Evolutionary conservation across 768 basidiomycete species (phyloP).

Genomic region (Termitomyces sp.): DNA sequence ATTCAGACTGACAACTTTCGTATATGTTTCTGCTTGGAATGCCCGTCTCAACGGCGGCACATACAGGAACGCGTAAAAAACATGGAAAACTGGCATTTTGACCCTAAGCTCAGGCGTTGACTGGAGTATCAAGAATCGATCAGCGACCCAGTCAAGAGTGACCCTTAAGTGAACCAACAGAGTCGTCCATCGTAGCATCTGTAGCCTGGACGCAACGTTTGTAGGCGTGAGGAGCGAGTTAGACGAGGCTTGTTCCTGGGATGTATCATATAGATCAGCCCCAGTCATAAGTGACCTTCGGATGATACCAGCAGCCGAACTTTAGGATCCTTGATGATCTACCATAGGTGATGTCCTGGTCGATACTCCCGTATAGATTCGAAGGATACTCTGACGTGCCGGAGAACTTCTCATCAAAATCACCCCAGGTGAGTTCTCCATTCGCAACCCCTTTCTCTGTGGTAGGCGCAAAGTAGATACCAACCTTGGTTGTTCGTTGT

Average conservation of each 20-base stretch:
- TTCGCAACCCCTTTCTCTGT: slow-evolving; percentile 26
- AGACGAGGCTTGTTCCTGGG: slow-evolving; percentile 44
- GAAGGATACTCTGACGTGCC: slow-evolving; percentile 43
- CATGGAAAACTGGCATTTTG: too few species aligned
- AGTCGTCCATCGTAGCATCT: slow-evolving; percentile 31
- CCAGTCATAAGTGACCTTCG: too few species aligned
- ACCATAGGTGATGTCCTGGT: slow-evolving; percentile 49
- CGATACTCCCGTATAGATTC: slow-evolving; percentile 50
- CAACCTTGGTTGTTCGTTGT: slow-evolving; percentile 35
- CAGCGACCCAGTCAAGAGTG: too few species aligned
- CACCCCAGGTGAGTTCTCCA: slow-evolving; percentile 53
- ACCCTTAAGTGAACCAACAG: slow-evolving; percentile 45
- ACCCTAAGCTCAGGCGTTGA: too few species aligned
- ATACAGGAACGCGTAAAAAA: too few species aligned
- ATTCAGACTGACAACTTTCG: too few species aligned
- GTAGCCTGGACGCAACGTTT: slow-evolving; percentile 35
- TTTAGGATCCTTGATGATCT: slow-evolving; percentile 34
- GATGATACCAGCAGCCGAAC: slow-evolving; percentile 47
- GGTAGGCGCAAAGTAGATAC: slow-evolving; percentile 47
- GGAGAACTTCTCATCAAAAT: slow-evolving; percentile 37
- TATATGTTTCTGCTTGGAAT: too few species aligned
- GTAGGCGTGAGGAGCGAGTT: slow-evolving; percentile 42
- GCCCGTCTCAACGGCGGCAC: too few species aligned
- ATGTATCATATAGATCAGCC: background rate
- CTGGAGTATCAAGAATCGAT: too few species aligned